Percentiles rank a stretch among this genome's conserved stretches.
These are phyloP conservation scores for Dissophora globulifera DNA, from an alignment of 192 early-diverging fungal genomes.

Conservation along the genomic window DNA sequence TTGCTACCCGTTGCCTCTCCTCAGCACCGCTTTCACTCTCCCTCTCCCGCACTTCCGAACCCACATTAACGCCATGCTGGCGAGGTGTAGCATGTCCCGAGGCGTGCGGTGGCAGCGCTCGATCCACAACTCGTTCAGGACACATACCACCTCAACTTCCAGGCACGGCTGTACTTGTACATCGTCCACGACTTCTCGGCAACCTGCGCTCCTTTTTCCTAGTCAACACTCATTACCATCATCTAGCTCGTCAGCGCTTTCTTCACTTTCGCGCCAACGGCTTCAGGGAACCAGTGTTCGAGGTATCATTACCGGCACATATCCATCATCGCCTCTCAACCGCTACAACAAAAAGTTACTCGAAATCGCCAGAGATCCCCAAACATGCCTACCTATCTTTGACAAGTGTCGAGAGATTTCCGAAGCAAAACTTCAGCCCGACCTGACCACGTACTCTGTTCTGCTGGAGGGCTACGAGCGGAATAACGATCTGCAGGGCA, in stretches of 20 bases:
- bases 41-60: too few species aligned
- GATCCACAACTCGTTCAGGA: too few species aligned
- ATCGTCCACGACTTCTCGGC: too few species aligned
- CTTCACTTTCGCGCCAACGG: background rate
- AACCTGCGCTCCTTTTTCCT: background rate
- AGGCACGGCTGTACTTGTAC: too few species aligned
- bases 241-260: background rate
- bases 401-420: constrained; percentile 53
- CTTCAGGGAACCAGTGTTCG: background rate
- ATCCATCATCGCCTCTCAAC: constrained; percentile 25
- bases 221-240: background rate
- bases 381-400: constrained; percentile 27
- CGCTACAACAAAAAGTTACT: constrained; percentile 21
- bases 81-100: too few species aligned
- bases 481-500: constrained; percentile 12
- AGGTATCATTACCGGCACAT: constrained; percentile 36
- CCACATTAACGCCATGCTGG: too few species aligned
- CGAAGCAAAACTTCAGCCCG: constrained; percentile 47
- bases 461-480: constrained; percentile 49
- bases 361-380: constrained; percentile 9
- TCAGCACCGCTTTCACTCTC: too few species aligned
- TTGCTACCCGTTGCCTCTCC: too few species aligned
- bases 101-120: too few species aligned
- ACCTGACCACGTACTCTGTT: constrained; percentile 54
- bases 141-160: too few species aligned